Evolutionary conservation across 305 asterid species (phyloP), one percentile per base, ranked within the genome.

Genomic region (Salvia sclarea): DNA sequence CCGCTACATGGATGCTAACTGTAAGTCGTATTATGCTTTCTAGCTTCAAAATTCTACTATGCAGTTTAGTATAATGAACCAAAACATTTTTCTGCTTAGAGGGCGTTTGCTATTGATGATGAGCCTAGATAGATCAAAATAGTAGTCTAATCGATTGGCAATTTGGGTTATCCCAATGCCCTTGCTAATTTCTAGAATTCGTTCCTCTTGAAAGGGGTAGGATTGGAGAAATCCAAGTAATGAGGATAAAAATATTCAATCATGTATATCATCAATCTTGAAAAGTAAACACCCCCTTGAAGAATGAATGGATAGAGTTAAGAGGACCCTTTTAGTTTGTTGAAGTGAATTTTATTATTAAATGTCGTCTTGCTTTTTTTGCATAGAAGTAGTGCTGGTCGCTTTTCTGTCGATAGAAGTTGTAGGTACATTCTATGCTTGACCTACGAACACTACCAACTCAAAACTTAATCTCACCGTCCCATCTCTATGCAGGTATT

Each of bases 1-100:
- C 74, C 16, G 97, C 97, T 8, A 87, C 83, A 25, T 91, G 97
- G 97, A 91, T 88, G 95, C 81, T 91, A 24, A 88, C 96, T 16
- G 97, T 91, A 79, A 88, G 95, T 84, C 37, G 20, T 61, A 47
- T 68, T 41, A 25, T 28, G 16, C 47, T 68, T 62, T 37, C 33
- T 65, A 44, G 14, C 41, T 47, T 30, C 22, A 41, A 52, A n/a
- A 55, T 56, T 18, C 57, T 3, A 20, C 8, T 31, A 0, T 18
- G 20, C 37, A 40, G 45, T 25, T 54, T 17, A 16, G 13, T 18
- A 48, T 49, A 8, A 20, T 10, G 40, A 20, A 0, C 30, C 28
- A 17, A 52, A 52, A 25, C 30, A 25, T 25, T 2, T 6, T 7
- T 6, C 0, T 16, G 14, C 53, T n/a, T n/a, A n/a, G n/a, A n/a